Conservation (phyloP, 2,329 filamentous ascomycete genomes). For the Coleophoma crateriformis region DNA sequence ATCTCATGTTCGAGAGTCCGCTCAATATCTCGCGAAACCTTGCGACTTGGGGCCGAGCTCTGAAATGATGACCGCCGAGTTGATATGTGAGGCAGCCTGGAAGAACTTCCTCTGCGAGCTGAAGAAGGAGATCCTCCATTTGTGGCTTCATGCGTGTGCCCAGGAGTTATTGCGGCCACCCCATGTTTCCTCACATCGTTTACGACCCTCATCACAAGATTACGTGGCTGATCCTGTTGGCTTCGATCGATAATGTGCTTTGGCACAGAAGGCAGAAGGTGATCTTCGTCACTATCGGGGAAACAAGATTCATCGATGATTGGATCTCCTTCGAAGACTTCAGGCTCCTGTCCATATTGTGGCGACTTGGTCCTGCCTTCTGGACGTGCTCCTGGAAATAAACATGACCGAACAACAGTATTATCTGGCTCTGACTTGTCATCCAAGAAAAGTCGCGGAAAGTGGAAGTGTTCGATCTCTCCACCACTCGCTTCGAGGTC, state of each 20-base stretch:
- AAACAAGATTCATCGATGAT: not conserved
- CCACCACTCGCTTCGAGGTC: not conserved
- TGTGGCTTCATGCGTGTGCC: too few relatives aligned
- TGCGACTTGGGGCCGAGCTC: not conserved
- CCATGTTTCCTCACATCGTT: too few relatives aligned
- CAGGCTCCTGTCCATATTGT: not conserved
- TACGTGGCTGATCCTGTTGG: too few relatives aligned
- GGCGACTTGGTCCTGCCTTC: not conserved
- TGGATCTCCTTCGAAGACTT: not conserved
- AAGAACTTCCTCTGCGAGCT: not conserved
- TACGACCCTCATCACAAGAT: too few relatives aligned
- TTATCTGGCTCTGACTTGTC: not conserved
- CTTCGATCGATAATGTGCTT: not conserved
- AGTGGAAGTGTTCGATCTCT: not conserved
- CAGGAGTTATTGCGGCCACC: too few relatives aligned
- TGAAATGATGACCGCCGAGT: too few relatives aligned
- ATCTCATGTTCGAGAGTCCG: not conserved
- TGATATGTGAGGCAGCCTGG: too few relatives aligned
- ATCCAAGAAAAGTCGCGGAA: not conserved
- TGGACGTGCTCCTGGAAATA: not conserved
- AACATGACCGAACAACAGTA: not conserved
- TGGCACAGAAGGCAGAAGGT: not conserved
- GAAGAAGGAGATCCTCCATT: too few relatives aligned
- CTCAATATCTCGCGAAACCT: too few relatives aligned
- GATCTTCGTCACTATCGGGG: not conserved